Conservation (phyloP, 352 stramenopile genomes). For the Saprolegnia parasitica region DNA sequence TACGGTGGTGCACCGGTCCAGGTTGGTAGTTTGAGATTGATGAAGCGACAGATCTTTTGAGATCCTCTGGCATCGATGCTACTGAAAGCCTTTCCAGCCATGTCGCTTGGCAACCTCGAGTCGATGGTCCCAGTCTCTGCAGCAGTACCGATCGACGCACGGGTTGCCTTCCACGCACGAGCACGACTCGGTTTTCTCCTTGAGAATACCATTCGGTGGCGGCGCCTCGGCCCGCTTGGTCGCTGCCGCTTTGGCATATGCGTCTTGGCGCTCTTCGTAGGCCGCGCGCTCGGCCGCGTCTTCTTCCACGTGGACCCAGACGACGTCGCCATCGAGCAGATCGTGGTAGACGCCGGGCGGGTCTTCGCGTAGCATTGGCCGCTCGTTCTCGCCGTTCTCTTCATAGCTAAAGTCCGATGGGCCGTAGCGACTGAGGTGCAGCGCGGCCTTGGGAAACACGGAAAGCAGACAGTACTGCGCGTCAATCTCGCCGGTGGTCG, state of each 20-base stretch:
- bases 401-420: constrained; percentile 16
- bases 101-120: constrained; percentile 8
- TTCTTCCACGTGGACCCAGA: constrained; percentile 22
- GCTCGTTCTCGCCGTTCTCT: neutral
- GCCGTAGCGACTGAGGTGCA: constrained; percentile 13
- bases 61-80: too few species aligned
- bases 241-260: neutral
- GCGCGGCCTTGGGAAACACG: constrained; percentile 4
- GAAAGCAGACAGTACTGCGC: constrained; percentile 4
- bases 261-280: constrained; percentile 14
- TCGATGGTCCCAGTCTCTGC: constrained; percentile 19
- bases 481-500: neutral
- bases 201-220: neutral
- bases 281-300: constrained; percentile 13
- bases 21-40: too few species aligned
- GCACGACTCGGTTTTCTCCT: constrained; percentile 19
- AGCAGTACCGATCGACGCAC: constrained; percentile 20
- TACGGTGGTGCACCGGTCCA: too few species aligned
- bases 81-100: constrained; percentile 25
- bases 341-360: constrained; percentile 1
- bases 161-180: constrained; percentile 21
- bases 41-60: too few species aligned
- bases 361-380: constrained; percentile 3
- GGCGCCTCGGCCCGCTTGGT: neutral
- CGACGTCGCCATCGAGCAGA: neutral